Evolutionary conservation across 441 rosid species (phyloP).

Genomic region (Erodium texanum): DNA sequence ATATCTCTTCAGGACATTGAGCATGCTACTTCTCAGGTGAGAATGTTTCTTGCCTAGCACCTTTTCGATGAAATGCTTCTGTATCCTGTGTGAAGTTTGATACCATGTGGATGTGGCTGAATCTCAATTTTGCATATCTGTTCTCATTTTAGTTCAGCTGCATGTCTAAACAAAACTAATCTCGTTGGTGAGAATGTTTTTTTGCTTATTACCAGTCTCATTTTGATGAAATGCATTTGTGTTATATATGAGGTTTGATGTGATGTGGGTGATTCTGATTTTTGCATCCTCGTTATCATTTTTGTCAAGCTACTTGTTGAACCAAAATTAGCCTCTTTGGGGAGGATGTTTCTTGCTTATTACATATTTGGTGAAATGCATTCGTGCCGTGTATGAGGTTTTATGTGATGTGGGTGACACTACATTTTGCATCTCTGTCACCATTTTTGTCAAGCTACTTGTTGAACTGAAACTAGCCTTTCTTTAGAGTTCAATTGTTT

Average conservation of each 20-base stretch:
- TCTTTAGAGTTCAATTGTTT: constrained; percentile 3
- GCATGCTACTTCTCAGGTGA: constrained; percentile 68
- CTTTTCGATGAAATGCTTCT: constrained; percentile 13
- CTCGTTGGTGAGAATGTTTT: neutral
- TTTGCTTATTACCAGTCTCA: too few species aligned
- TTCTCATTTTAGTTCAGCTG: neutral
- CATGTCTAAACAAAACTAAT: neutral
- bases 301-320: too few species aligned
- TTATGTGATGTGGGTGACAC: constrained; percentile 4
- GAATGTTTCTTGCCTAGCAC: constrained; percentile 1
- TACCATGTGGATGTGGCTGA: neutral
- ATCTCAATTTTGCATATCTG: neutral
- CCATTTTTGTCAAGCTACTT: neutral
- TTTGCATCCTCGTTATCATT: too few species aligned
- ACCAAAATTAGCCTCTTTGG: neutral
- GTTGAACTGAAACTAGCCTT: neutral
- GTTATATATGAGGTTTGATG: too few species aligned
- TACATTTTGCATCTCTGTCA: neutral
- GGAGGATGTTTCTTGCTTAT: neutral
- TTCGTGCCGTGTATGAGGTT: constrained; percentile 2
- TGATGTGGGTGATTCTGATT: too few species aligned
- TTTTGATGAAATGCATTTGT: too few species aligned
- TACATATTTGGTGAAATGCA: constrained; percentile 15
- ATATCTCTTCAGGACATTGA: constrained; percentile 47
- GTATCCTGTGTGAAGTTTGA: neutral